Percentiles rank a stretch among this genome's conserved stretches.
phyloP scores from a whole-genome alignment of 164 flowering plant species.

The Vitis rotundifolia region DNA sequence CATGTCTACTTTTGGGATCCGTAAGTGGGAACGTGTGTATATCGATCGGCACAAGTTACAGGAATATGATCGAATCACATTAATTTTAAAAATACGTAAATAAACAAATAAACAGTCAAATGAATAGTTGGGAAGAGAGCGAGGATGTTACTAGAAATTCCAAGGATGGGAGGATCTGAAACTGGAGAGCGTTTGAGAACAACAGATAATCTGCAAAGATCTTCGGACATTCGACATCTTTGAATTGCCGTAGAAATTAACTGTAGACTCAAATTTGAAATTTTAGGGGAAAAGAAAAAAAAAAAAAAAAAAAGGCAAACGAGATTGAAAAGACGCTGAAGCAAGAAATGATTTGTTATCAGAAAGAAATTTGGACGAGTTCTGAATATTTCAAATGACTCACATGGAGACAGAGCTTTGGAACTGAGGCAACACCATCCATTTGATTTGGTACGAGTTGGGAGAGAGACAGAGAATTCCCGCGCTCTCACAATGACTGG shows the following conservation, averaged over 20 bases:
- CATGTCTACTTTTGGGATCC: no score
- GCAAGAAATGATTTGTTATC: not conserved
- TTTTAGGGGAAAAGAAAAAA: not conserved
- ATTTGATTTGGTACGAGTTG: conserved; percentile 26
- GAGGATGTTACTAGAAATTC: conserved; percentile 42
- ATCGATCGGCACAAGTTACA: no score
- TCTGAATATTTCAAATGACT: conserved; percentile 9
- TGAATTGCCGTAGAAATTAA: conserved; percentile 57
- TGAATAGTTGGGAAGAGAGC: conserved; percentile 1
- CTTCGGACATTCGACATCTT: conserved; percentile 61
- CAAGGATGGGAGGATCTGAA: conserved; percentile 31
- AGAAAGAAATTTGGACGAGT: no score
- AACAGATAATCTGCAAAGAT: conserved; percentile 60
- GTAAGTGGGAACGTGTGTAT: no score
- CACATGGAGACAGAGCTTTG: conserved; percentile 38
- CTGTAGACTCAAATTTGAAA: conserved; percentile 27
- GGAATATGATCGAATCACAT: not conserved
- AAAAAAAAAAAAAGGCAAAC: no score
- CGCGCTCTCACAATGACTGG: conserved; percentile 1
- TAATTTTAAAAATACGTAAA: not conserved
- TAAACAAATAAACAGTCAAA: not conserved
- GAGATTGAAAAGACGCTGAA: not conserved
- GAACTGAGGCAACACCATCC: conserved; percentile 17
- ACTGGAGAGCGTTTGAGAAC: conserved; percentile 32
- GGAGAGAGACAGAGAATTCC: not conserved